Conservation (phyloP, 371 early-diverging fungal species). For the Apophysomyces elegans region DNA sequence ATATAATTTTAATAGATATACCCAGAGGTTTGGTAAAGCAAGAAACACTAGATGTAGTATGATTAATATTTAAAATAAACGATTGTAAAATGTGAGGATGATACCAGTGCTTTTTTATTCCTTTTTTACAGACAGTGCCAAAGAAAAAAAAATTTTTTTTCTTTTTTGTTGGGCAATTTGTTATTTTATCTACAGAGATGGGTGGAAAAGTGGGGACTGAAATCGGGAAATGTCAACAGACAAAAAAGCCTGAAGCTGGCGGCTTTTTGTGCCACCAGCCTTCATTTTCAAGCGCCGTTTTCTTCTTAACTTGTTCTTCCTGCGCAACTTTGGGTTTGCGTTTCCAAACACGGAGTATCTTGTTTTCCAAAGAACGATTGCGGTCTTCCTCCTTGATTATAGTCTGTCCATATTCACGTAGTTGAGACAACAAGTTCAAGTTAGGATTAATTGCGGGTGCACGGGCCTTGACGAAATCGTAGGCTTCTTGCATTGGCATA, state of each 20-base stretch:
- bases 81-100: neutral
- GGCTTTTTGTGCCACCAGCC: conserved; percentile 7
- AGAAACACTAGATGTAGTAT: neutral
- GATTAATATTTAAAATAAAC: neutral
- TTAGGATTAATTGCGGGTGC: conserved; percentile 83
- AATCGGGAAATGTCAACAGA: neutral
- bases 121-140: conserved; percentile 4
- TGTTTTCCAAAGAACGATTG: neutral
- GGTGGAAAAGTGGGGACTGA: neutral
- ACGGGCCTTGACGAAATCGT: conserved; percentile 73
- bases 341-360: neutral
- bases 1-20: neutral
- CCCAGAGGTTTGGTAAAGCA: neutral
- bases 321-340: neutral
- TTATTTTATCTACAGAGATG: conserved; percentile 7
- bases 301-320: neutral
- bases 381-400: conserved; percentile 1
- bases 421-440: conserved; percentile 76
- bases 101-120: neutral
- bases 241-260: conserved; percentile 1
- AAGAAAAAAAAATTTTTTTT: neutral
- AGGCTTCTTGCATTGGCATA: conserved; percentile 71
- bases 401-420: conserved; percentile 72
- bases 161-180: neutral
- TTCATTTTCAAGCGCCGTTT: conserved; percentile 3